These are phyloP conservation scores for Galeopsis tetrahit DNA, from an alignment of 257 asterid genomes.

Conservation along the genomic window DNA sequence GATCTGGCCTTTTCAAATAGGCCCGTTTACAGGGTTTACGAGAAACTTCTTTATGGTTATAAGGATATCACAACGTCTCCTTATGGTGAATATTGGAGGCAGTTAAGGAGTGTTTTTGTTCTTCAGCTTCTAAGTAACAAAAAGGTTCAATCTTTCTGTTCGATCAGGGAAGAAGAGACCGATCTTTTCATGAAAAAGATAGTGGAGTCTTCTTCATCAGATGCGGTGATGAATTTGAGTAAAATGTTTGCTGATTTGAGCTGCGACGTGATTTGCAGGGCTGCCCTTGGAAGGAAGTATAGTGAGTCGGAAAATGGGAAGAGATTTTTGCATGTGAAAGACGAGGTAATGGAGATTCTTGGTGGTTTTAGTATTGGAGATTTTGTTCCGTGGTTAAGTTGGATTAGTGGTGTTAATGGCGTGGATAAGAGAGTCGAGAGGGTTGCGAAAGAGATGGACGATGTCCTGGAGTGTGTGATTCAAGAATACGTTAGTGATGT, in stretches of 20 bases:
- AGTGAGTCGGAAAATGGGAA: neutral
- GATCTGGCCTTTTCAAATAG: neutral
- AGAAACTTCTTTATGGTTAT: neutral
- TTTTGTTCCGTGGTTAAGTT: neutral
- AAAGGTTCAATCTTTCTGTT: neutral
- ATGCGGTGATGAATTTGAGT: neutral
- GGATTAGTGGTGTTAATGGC: neutral
- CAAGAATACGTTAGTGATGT: neutral
- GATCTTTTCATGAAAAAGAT: neutral
- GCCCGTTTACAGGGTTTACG: neutral
- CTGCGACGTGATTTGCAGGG: neutral
- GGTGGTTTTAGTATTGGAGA: neutral
- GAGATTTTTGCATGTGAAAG: neutral
- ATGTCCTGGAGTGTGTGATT: neutral
- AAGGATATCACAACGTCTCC: neutral
- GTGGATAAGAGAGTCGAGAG: neutral
- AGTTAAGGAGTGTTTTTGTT: neutral
- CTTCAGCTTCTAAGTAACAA: neutral
- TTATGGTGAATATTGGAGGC: conserved; percentile 9
- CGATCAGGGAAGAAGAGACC: neutral
- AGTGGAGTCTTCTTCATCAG: neutral
- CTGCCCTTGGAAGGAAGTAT: neutral
- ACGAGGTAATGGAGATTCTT: neutral
- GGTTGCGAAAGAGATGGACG: neutral
- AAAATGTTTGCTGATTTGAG: neutral